Conservation (phyloP, 495 filamentous ascomycete species). For the Aspergillus indologenus region DNA sequence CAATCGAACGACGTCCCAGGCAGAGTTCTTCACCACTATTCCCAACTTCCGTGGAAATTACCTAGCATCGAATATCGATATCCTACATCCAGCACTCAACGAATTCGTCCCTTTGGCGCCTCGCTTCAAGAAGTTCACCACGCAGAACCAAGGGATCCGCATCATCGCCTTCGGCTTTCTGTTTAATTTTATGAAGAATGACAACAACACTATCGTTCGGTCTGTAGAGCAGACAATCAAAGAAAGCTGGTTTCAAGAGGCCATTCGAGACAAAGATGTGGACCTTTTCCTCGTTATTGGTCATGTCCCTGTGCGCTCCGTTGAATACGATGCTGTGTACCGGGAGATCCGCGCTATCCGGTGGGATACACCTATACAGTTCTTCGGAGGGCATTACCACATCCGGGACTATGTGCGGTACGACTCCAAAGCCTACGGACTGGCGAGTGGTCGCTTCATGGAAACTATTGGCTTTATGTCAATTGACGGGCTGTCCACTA, state of each 20-base stretch:
- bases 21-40: conserved; percentile 74
- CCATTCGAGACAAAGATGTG: conserved; percentile 71
- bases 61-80: conserved; percentile 89
- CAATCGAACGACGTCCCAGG: conserved; percentile 66
- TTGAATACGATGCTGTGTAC: conserved; percentile 75
- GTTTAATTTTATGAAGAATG: conserved; percentile 86
- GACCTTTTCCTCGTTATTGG: conserved; percentile 88
- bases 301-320: conserved; percentile 77
- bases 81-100: conserved; percentile 66
- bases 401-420: conserved; percentile 81
- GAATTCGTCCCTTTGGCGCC: conserved; percentile 73
- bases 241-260: conserved; percentile 85
- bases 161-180: conserved; percentile 90
- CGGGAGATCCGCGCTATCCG: conserved; percentile 72
- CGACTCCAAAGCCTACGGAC: conserved; percentile 73
- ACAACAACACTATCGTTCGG: conserved; percentile 83
- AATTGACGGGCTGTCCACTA: conserved; percentile 62
- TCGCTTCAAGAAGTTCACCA: conserved; percentile 82
- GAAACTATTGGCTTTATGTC: conserved; percentile 98
- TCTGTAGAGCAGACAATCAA: conserved; percentile 74
- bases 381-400: conserved; percentile 91
- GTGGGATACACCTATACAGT: conserved; percentile 81
- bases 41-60: conserved; percentile 75
- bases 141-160: conserved; percentile 78
- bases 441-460: conserved; percentile 93